Percentiles rank a stretch among this genome's conserved stretches.
phyloP scores from a whole-genome alignment of 805 yeast genomes.

The Barnettozyma sp. region DNA sequence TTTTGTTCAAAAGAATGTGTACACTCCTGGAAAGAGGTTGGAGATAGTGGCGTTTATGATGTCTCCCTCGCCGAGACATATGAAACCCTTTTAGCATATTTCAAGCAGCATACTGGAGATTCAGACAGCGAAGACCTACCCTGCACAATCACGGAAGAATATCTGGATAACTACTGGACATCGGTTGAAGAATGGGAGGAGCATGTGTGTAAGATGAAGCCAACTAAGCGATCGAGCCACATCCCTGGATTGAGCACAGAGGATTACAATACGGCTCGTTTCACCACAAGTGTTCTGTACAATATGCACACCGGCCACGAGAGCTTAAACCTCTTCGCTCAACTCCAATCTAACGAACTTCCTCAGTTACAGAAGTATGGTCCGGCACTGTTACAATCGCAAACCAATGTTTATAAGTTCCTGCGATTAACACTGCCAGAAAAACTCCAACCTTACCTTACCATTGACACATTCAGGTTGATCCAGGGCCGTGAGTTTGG shows the following conservation, averaged over 20 bases:
- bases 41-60: conserved; percentile 26
- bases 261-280: conserved; percentile 46
- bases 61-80: conserved; percentile 14
- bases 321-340: conserved; percentile 26
- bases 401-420: conserved; percentile 42
- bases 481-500: conserved; percentile 56
- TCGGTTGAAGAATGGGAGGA: conserved; percentile 33
- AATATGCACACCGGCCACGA: conserved; percentile 22
- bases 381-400: conserved; percentile 43
- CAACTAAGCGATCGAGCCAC: conserved; percentile 29
- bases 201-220: conserved; percentile 28
- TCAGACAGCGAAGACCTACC: not conserved
- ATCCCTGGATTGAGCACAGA: conserved; percentile 44
- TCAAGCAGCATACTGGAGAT: too few species aligned
- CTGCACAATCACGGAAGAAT: conserved; percentile 13
- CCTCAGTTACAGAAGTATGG: conserved; percentile 35
- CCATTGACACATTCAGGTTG: conserved; percentile 34
- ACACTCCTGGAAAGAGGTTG: conserved; percentile 29
- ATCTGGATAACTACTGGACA: conserved; percentile 32
- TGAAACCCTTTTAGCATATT: conserved; percentile 25
- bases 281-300: conserved; percentile 36
- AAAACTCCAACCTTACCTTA: conserved; percentile 30
- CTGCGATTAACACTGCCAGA: conserved; percentile 34
- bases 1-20: conserved; percentile 47
- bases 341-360: conserved; percentile 46